phyloP scores from a whole-genome alignment of 2,329 filamentous ascomycete species.

The Verticillium tricorpus region DNA sequence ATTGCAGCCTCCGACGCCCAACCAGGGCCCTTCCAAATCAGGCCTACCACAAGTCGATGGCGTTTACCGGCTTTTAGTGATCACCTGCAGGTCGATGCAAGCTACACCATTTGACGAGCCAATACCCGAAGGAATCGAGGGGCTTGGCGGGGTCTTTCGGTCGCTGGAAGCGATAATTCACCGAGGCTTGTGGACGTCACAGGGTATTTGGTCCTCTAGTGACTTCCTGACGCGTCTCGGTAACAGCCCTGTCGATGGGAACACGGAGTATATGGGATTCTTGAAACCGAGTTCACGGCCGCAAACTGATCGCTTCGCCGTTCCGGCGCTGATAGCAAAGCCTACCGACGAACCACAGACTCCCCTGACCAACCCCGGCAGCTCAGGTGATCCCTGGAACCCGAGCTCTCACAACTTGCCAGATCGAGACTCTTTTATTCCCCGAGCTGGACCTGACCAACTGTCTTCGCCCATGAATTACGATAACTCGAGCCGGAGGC shows the following conservation, averaged over 20 bases:
- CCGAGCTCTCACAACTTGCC: conserved; percentile 14
- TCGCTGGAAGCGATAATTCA: neutral
- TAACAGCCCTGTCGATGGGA: conserved; percentile 26
- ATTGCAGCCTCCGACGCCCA: conserved; percentile 9
- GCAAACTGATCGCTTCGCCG: conserved; percentile 17
- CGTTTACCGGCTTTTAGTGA: conserved; percentile 48
- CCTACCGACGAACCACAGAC: conserved; percentile 29
- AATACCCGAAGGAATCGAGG: conserved; percentile 9
- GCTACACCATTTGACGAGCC: conserved; percentile 41
- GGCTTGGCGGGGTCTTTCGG: neutral
- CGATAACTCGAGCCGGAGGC: conserved; percentile 30
- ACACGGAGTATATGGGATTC: neutral
- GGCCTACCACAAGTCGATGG: neutral
- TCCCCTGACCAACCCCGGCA: conserved; percentile 32
- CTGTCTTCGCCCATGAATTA: conserved; percentile 25
- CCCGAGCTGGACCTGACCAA: conserved; percentile 20
- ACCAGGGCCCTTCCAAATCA: conserved; percentile 5
- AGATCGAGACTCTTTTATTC: conserved; percentile 22
- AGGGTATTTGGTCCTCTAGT: conserved; percentile 39
- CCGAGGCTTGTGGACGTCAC: conserved; percentile 35
- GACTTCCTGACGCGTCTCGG: conserved; percentile 49
- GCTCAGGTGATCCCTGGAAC: conserved; percentile 32
- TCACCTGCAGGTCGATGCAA: conserved; percentile 38
- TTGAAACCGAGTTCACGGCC: conserved; percentile 11
- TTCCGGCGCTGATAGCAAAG: conserved; percentile 26